Evolutionary conservation across 805 yeast genomes (phyloP), one percentile per base, ranked within the genome.

Genomic region (Phaffomyces opuntiae): DNA sequence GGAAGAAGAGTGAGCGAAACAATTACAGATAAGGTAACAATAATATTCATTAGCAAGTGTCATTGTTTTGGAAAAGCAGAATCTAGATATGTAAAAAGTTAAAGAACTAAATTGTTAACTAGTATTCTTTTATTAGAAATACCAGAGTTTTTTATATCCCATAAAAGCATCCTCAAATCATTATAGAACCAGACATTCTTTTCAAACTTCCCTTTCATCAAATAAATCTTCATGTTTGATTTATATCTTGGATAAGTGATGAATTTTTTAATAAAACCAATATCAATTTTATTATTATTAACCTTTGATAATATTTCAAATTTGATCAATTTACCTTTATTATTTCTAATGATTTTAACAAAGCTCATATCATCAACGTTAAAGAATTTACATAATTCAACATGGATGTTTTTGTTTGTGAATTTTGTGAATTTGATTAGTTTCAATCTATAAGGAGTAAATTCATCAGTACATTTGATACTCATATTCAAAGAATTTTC

Each of bases 241-340:
- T 71, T 71, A 49, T 71, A 71, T 26, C 75, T 56, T 39, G 75
- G 75, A 45, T 61, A 67, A 36, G 75, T 70, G 37, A 71, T 60
- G 39, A 61, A 55, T 36, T 59, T 57, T 48, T 71, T 71, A 16
- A 70, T 69, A 26, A 50, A 59, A 29, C 53, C 50, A 38, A 57
- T 51, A 11, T 39, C 46, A 14, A 59, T 39, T 4, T 49, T 43
- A 25, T 43, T 19, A 21, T 43, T 46, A 6, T 46, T 40, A 26
- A 51, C 21, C 2, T 51, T 48, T 16, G 55, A 53, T 35, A 39
- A 57, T 1, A 67, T 57, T 44, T 70, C 73, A 41, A 70, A 49
- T 42, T 69, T 70, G 32, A 69, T 54, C 13, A 70, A 49, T 37
- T 59, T 61, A 1, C 74, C 74, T 40, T 61, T 61, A 36, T 60